A percentile compares a stretch with the other conserved stretches of the same genome.
Evolutionary conservation across 2,329 filamentous ascomycete genomes (phyloP).

Genomic region (Sporothrix inflata): DNA sequence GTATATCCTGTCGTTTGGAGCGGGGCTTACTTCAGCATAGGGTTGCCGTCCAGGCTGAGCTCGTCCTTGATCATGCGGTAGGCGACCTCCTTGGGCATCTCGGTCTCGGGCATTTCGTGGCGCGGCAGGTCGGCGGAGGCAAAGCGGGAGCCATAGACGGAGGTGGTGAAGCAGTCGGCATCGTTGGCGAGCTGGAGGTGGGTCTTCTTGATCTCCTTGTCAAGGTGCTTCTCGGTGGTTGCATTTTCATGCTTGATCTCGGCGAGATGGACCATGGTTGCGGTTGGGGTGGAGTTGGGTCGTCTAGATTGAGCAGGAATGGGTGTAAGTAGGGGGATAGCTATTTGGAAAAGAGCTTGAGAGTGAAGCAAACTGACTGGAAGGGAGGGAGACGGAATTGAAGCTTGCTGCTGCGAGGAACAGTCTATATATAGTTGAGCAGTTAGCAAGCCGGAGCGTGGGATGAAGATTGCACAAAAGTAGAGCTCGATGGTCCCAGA

Average conservation of each 20-base stretch:
- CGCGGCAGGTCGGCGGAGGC: slow-evolving; percentile 73
- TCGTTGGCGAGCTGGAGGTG: slow-evolving; percentile 55
- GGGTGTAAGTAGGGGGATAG: background rate
- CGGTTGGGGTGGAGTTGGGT: background rate
- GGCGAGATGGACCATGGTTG: slow-evolving; percentile 57
- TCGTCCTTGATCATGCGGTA: slow-evolving; percentile 98
- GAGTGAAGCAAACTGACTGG: background rate
- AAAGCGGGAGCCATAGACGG: slow-evolving; percentile 86
- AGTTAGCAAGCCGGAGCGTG: background rate
- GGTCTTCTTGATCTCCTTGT: slow-evolving; percentile 47
- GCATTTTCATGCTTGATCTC: slow-evolving; percentile 45
- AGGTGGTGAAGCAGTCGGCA: slow-evolving; percentile 68
- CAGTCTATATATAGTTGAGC: background rate
- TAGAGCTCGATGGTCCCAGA: background rate
- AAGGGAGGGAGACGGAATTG: background rate
- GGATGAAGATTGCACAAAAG: too few species aligned
- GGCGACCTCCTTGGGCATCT: slow-evolving; percentile 92
- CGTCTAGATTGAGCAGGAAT: background rate
- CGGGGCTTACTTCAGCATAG: slow-evolving; percentile 72
- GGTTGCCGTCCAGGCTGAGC: slow-evolving; percentile 86
- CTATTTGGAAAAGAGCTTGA: background rate
- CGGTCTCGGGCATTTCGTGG: slow-evolving; percentile 82
- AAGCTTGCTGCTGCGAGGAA: background rate
- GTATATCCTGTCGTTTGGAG: background rate
- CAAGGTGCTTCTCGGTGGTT: slow-evolving; percentile 38